phyloP scores from a whole-genome alignment of 1,139 yeast genomes.

The Tardiomyces blankii region DNA sequence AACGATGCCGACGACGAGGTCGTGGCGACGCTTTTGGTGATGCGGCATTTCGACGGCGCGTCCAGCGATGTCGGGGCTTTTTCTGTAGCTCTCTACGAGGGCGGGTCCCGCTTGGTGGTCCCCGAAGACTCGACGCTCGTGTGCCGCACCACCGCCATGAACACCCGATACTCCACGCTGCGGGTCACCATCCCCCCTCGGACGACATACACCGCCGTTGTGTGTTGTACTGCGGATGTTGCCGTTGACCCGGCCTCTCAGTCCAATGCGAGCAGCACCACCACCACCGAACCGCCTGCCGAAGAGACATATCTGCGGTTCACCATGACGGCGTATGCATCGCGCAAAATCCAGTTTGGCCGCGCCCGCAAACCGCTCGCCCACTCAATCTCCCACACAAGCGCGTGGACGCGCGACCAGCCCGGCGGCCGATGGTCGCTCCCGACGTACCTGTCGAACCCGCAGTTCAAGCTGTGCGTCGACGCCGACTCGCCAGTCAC shows the following conservation, averaged over 20 bases:
- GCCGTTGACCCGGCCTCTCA: conserved; percentile 22
- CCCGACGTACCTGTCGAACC: conserved; percentile 45
- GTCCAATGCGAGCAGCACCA: conserved; percentile 8
- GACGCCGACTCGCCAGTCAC: conserved; percentile 9
- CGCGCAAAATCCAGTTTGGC: conserved; percentile 17
- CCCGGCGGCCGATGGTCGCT: conserved; percentile 51
- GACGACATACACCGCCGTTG: conserved; percentile 15
- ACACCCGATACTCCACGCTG: conserved; percentile 19
- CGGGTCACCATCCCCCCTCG: conserved; percentile 16
- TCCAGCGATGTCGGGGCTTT: conserved; percentile 9
- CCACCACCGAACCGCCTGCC: conserved; percentile 7
- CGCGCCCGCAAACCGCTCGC: conserved; percentile 26
- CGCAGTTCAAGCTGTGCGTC: conserved; percentile 40
- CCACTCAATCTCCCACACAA: conserved; percentile 22
- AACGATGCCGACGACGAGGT: conserved; percentile 25
- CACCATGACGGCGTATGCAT: conserved; percentile 32
- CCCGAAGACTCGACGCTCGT: conserved; percentile 11
- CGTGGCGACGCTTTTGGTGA: conserved; percentile 43
- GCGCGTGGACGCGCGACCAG: conserved; percentile 37
- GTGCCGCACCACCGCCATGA: conserved; percentile 16
- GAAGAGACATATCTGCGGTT: conserved; percentile 20
- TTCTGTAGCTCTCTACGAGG: conserved; percentile 15
- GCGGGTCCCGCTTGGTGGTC: conserved; percentile 9
- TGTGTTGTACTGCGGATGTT: conserved; percentile 20
- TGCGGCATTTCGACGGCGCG: conserved; percentile 12